phyloP scores from a whole-genome alignment of 225 moss, liverwort and hornwort genomes.

The Antitrichia curtipendula region DNA sequence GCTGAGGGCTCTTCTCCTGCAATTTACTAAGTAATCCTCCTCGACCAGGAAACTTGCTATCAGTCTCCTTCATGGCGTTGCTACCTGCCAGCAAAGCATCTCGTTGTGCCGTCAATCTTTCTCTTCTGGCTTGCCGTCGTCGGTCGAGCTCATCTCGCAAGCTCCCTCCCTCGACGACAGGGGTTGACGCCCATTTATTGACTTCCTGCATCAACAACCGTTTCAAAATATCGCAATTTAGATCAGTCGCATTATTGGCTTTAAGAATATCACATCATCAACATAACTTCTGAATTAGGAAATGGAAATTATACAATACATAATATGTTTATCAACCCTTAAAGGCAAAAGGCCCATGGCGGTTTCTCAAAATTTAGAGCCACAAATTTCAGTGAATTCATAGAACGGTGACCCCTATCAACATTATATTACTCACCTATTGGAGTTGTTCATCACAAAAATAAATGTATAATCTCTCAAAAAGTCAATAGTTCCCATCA shows the following conservation, averaged over 20 bases:
- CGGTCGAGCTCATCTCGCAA: conserved; percentile 72
- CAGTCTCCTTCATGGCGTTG: conserved; percentile 7
- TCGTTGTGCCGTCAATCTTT: conserved; percentile 48
- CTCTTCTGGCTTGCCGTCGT: conserved; percentile 53
- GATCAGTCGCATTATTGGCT: neutral
- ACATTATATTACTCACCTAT: neutral
- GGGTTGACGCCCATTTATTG: conserved; percentile 15
- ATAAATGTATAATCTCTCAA: neutral
- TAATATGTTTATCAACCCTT: neutral
- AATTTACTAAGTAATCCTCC: conserved; percentile 12
- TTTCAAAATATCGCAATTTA: neutral
- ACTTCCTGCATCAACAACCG: neutral
- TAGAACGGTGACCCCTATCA: neutral
- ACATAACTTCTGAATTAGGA: neutral
- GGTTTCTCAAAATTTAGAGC: neutral
- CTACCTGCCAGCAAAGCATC: conserved; percentile 30
- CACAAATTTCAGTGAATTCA: neutral
- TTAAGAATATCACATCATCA: neutral
- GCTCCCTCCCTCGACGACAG: conserved; percentile 36
- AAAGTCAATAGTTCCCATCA: neutral
- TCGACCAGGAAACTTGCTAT: conserved; percentile 10
- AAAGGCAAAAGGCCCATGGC: neutral
- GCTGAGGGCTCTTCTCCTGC: neutral
- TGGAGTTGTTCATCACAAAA: neutral
- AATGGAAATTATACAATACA: neutral